phyloP scores from a whole-genome alignment of 2,329 filamentous ascomycete species.

The Colletotrichum acutatum region DNA sequence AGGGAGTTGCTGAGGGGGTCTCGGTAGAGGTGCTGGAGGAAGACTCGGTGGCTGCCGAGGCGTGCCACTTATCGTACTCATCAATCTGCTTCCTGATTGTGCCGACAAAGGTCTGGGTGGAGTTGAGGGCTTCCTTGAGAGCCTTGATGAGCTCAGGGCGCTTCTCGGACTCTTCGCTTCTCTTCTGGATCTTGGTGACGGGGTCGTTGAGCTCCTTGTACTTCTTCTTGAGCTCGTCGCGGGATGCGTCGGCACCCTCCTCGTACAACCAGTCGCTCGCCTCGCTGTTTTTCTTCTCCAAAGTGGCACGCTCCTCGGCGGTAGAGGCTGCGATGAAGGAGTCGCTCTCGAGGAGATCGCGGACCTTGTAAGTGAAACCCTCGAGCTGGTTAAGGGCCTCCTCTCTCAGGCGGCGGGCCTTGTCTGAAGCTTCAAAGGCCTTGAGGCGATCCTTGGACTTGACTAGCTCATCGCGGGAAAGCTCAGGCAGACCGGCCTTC shows the following conservation, averaged over 20 bases:
- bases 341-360: constrained; percentile 83
- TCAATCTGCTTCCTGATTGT: constrained; percentile 77
- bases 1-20: constrained; percentile 55
- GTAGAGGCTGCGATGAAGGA: constrained; percentile 80
- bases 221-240: constrained; percentile 79
- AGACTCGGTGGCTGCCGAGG: constrained; percentile 62
- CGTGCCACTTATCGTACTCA: constrained; percentile 72
- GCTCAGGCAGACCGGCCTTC: constrained; percentile 60
- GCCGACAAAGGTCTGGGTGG: constrained; percentile 76
- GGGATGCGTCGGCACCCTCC: constrained; percentile 80
- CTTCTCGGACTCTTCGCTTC: constrained; percentile 76
- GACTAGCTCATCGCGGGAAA: constrained; percentile 60
- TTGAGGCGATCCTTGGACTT: constrained; percentile 76
- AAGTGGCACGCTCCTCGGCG: constrained; percentile 70
- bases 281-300: constrained; percentile 75
- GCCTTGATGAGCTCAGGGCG: constrained; percentile 76
- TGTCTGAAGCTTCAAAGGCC: constrained; percentile 89
- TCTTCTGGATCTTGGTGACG: constrained; percentile 79
- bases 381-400: constrained; percentile 95
- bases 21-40: constrained; percentile 51
- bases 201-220: constrained; percentile 82
- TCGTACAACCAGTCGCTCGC: constrained; percentile 92
- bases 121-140: constrained; percentile 77
- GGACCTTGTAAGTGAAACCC: constrained; percentile 87
- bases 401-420: constrained; percentile 79